Percentiles rank a stretch among this genome's conserved stretches.
phyloP scores from a whole-genome alignment of 2,329 filamentous ascomycete species.

The Zopfia rhizophila region DNA sequence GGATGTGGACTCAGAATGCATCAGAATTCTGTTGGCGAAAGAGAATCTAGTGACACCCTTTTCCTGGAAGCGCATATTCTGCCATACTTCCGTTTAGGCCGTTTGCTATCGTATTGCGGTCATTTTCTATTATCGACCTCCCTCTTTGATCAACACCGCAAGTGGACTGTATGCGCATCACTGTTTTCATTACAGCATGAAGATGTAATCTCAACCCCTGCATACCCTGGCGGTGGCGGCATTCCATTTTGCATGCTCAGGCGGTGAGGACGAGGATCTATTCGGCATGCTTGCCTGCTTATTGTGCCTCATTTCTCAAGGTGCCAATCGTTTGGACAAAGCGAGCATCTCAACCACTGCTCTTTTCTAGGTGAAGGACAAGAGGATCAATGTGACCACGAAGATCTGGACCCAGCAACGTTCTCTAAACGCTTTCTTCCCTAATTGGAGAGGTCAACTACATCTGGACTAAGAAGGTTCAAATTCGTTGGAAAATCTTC shows the following conservation, averaged over 20 bases:
- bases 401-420: constrained; percentile 32
- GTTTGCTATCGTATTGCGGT: constrained; percentile 50
- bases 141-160: constrained; percentile 9
- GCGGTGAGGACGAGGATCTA: constrained; percentile 49
- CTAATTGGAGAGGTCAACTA: constrained; percentile 7
- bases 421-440: constrained; percentile 22
- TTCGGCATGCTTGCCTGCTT: constrained; percentile 53
- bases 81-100: constrained; percentile 54
- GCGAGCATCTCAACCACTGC: constrained; percentile 30
- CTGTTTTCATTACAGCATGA: constrained; percentile 43
- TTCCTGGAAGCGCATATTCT: constrained; percentile 59
- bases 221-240: constrained; percentile 52
- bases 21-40: constrained; percentile 40
- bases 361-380: constrained; percentile 7
- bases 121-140: constrained; percentile 14
- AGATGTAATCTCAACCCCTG: constrained; percentile 44
- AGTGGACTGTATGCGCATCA: constrained; percentile 42
- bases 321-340: constrained; percentile 35
- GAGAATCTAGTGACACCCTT: constrained; percentile 42
- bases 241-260: constrained; percentile 44
- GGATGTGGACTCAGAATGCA: constrained; percentile 53
- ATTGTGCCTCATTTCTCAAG: constrained; percentile 43
- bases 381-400: constrained; percentile 29
- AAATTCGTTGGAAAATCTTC: constrained; percentile 36
- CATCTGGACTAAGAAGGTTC: constrained; percentile 6